Evolutionary conservation across 768 basidiomycete species (phyloP).

Genomic region (Jaapia argillacea): DNA sequence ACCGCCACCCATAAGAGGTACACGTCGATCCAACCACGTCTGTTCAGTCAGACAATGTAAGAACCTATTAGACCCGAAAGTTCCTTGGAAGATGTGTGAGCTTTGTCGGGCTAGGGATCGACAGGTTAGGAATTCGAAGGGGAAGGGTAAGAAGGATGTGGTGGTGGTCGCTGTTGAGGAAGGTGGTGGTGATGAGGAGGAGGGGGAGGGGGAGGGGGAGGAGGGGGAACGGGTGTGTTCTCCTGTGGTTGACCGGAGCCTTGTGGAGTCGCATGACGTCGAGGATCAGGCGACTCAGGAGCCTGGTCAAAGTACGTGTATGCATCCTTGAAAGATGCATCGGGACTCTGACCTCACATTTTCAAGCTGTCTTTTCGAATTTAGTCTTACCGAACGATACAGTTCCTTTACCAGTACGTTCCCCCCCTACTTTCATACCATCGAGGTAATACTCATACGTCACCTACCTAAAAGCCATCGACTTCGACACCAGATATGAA

Average conservation of each 20-base stretch:
- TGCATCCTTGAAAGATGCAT: too few species aligned
- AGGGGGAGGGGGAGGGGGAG: slow-evolving; percentile 2
- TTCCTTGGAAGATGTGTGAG: slow-evolving; percentile 41
- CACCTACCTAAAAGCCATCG: too few species aligned
- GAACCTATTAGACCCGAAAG: slow-evolving; percentile 31
- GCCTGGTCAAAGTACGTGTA: too few species aligned
- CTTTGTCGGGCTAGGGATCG: slow-evolving; percentile 29
- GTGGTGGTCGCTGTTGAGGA: slow-evolving; percentile 1
- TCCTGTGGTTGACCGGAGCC: too few species aligned
- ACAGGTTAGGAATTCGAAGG: slow-evolving; percentile 11
- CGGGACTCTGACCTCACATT: too few species aligned
- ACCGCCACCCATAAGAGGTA: slow-evolving; percentile 20
- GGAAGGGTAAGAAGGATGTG: slow-evolving; percentile 5
- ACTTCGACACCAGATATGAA: too few species aligned
- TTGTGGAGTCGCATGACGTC: too few species aligned
- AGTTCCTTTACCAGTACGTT: too few species aligned
- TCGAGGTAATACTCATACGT: too few species aligned
- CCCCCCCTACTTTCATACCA: too few species aligned
- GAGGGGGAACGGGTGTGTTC: slow-evolving; percentile 3
- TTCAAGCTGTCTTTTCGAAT: too few species aligned
- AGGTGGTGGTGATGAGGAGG: slow-evolving; percentile 3
- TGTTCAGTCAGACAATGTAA: slow-evolving; percentile 31
- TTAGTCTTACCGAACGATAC: slow-evolving; percentile 8
- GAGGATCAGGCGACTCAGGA: too few species aligned
- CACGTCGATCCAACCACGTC: slow-evolving; percentile 22